Evolutionary conservation across 179 eudicot genomes (phyloP).

Genomic region (Spinacia oleracea): DNA sequence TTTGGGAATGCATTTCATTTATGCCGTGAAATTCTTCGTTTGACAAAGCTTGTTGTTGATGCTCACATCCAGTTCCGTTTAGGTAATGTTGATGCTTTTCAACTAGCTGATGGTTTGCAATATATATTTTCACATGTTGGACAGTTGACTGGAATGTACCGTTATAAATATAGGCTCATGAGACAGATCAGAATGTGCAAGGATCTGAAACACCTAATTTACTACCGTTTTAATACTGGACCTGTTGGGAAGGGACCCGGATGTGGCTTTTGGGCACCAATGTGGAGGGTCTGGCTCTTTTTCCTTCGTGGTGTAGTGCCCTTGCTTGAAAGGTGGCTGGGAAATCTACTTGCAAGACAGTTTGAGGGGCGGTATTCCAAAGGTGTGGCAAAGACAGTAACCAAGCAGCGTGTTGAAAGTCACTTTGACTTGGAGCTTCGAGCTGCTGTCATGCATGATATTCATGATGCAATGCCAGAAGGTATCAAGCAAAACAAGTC

Average conservation of each 20-base stretch:
- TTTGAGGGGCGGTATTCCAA: conserved; percentile 99
- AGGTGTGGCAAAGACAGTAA: conserved; percentile 99
- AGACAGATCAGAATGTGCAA: conserved; percentile 98
- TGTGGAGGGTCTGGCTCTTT: conserved; percentile 99
- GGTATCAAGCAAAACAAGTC: conserved; percentile 99
- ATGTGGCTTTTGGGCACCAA: conserved; percentile 99
- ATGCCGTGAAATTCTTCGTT: conserved; percentile 95
- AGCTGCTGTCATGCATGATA: conserved; percentile 99
- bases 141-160: conserved; percentile 96
- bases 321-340: conserved; percentile 94
- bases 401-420: conserved; percentile 99
- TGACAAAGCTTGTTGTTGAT: conserved; percentile 98
- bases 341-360: conserved; percentile 92
- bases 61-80: conserved; percentile 95
- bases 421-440: conserved; percentile 99
- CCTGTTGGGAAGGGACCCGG: conserved; percentile 99
- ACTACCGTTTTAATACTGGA: conserved; percentile 97
- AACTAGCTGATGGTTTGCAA: conserved; percentile 97
- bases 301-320: conserved; percentile 99
- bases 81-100: conserved; percentile 99
- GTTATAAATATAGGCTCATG: conserved; percentile 98
- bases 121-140: conserved; percentile 98
- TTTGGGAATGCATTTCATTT: conserved; percentile 98
- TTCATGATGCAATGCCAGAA: conserved; percentile 99
- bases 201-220: conserved; percentile 94